These are phyloP conservation scores for Saturnispora quitensis DNA, from an alignment of 805 yeast genomes.

Conservation along the genomic window DNA sequence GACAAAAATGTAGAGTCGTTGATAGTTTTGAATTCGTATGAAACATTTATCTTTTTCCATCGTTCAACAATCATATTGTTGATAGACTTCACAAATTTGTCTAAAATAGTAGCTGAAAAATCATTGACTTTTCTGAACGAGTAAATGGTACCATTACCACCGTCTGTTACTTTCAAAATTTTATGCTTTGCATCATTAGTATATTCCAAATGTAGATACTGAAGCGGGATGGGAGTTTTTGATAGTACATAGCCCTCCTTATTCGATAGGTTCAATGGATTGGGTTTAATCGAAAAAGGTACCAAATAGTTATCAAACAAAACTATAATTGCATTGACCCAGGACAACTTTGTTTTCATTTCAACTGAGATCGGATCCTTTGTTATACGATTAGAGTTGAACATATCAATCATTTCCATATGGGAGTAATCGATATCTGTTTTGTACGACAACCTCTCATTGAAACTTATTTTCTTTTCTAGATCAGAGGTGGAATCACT, in stretches of 20 bases:
- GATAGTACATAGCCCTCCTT: constrained; percentile 17
- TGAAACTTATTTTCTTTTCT: constrained; percentile 24
- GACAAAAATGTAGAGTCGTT: constrained; percentile 13
- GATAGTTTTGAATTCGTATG: constrained; percentile 11
- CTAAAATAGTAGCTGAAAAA: constrained; percentile 18
- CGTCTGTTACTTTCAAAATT: constrained; percentile 18
- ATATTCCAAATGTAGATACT: constrained; percentile 17
- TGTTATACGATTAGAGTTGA: constrained; percentile 19
- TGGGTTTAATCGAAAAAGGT: constrained; percentile 15
- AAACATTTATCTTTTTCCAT: constrained; percentile 12
- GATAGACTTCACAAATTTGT: constrained; percentile 20
- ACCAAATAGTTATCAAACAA: constrained; percentile 30
- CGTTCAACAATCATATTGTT: constrained; percentile 14
- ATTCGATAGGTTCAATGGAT: constrained; percentile 9
- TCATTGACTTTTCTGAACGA: constrained; percentile 15
- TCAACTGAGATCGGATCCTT: constrained; percentile 20
- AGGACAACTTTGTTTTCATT: constrained; percentile 24
- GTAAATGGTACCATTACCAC: constrained; percentile 17
- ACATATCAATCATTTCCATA: constrained; percentile 26
- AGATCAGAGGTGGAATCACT: constrained; percentile 25
- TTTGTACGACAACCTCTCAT: constrained; percentile 24
- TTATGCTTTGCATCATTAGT: constrained; percentile 14
- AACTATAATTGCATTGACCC: constrained; percentile 35
- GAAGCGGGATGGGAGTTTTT: constrained; percentile 23
- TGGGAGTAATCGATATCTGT: constrained; percentile 20